Base-by-base conservation (phyloP, 306 rosid genomes). In the Vigna angularis region DNA sequence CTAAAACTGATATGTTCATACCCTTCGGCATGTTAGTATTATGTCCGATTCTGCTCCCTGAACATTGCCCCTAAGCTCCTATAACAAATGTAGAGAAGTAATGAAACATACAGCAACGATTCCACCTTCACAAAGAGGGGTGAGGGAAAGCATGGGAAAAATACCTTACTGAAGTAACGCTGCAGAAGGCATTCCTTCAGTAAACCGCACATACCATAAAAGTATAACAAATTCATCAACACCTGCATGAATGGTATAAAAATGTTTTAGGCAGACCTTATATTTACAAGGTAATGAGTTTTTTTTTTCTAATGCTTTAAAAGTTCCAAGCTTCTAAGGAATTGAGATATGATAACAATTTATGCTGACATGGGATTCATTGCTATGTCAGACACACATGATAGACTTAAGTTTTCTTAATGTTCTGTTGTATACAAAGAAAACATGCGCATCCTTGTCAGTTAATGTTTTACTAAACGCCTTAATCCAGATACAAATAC, bases 141-240 rank as follows among this genome's bases (percentile, higher is more conserved):
- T 49, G 32, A 53, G 30, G 40, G 10, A 63, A 18, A 63, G 73
- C 53, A 62, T 52, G 76, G 51, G 82, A 72, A 34, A 72, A 14
- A 45, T 83, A 92, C 97, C 93, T 90, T 90, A 65, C 96, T 89
- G 76, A 93, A 93, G 85, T 93, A 90, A 38, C 97, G 96, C 78
- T 90, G 93, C 72, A 93, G 89, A 61, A 93, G 96, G 85, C 96
- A 90, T 80, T 93, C 96, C 92, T 93, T 93, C 82, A 90, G 76
- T 55, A 93, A 81, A 76, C 88, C 83, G 34, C 93, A 89, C 97
- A 90, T 93, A 57, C 97, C 97, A 73, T 92, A 92, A 73, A 90
- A 92, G 89, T 90, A 92, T 11, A 88, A 74, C 65, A 92, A 73
- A 68, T 90, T 93, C 90, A 87, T 52, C 69, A 93, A 82, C n/a